Percentiles rank a stretch among this genome's conserved stretches.
These are phyloP conservation scores for Casuarina cunninghamiana DNA, from an alignment of 306 rosid genomes.

Conservation along the genomic window DNA sequence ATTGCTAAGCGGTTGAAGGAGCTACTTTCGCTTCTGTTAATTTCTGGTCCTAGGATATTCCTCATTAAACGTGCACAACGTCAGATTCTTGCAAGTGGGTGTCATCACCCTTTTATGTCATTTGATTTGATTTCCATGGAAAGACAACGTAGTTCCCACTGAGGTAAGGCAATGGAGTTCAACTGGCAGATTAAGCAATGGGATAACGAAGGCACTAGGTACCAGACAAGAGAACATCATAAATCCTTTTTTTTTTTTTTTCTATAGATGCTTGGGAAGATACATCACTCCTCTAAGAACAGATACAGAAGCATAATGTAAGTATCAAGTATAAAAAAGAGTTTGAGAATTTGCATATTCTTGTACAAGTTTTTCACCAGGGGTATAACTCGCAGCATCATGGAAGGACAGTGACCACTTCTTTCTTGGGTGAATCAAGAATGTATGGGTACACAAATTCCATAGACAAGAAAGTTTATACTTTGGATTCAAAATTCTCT, in stretches of 20 bases:
- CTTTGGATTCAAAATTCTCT: slow-evolving; percentile 41
- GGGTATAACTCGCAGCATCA: not conserved
- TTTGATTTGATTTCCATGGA: too few relatives aligned
- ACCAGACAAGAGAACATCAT: not conserved
- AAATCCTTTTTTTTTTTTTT: not conserved
- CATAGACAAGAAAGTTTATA: slow-evolving; percentile 15
- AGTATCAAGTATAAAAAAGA: not conserved
- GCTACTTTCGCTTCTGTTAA: too few relatives aligned
- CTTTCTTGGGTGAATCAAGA: not conserved
- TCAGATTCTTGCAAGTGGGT: too few relatives aligned
- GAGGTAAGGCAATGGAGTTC: too few relatives aligned
- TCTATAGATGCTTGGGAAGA: not conserved
- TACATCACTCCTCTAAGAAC: not conserved
- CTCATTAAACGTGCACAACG: too few relatives aligned
- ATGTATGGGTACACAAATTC: not conserved
- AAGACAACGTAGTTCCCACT: too few relatives aligned
- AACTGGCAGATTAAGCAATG: not conserved
- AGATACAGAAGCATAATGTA: not conserved
- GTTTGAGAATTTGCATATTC: slow-evolving; percentile 10
- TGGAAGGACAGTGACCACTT: not conserved
- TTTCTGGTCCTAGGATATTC: too few relatives aligned
- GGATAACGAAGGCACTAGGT: not conserved
- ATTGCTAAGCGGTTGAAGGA: too few relatives aligned
- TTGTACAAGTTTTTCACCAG: slow-evolving; percentile 25
- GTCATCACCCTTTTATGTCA: too few relatives aligned